phyloP scores from a whole-genome alignment of 2,329 filamentous ascomycete species.

The Fusarium mundagurra region DNA sequence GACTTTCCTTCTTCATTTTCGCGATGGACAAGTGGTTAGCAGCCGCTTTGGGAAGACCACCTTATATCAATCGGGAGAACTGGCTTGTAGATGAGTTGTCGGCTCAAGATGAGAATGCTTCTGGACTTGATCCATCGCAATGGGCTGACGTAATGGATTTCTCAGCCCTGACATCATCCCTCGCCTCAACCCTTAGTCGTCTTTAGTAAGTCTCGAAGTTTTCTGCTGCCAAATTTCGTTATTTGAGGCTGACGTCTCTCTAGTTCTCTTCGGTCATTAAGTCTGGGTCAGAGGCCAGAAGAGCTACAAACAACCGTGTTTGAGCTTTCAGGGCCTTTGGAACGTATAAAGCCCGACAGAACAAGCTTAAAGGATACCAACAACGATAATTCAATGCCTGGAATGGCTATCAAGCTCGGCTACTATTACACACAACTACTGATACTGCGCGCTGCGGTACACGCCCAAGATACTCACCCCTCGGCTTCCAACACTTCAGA shows the following conservation, averaged over 20 bases:
- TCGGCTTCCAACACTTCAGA: rapidly evolving
- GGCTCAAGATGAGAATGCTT: background rate
- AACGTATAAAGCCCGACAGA: rapidly evolving
- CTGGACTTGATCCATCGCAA: background rate
- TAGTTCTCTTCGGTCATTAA: background rate
- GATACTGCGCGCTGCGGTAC: background rate
- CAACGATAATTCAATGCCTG: background rate
- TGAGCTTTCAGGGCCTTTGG: background rate
- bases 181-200: background rate
- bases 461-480: background rate
- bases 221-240: too few relatives aligned
- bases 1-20: background rate
- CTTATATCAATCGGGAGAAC: background rate
- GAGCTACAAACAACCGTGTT: rapidly evolving
- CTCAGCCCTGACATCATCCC: background rate
- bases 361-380: rapidly evolving
- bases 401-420: background rate
- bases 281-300: background rate
- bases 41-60: background rate
- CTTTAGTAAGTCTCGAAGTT: background rate
- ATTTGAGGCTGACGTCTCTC: rapidly evolving
- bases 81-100: background rate
- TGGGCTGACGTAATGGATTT: background rate
- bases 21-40: background rate
- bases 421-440: background rate